A percentile compares a stretch with the other conserved stretches of the same genome.
These are phyloP conservation scores for Solanum medicagineum DNA, from an alignment of 257 asterid genomes.

Conservation along the genomic window DNA sequence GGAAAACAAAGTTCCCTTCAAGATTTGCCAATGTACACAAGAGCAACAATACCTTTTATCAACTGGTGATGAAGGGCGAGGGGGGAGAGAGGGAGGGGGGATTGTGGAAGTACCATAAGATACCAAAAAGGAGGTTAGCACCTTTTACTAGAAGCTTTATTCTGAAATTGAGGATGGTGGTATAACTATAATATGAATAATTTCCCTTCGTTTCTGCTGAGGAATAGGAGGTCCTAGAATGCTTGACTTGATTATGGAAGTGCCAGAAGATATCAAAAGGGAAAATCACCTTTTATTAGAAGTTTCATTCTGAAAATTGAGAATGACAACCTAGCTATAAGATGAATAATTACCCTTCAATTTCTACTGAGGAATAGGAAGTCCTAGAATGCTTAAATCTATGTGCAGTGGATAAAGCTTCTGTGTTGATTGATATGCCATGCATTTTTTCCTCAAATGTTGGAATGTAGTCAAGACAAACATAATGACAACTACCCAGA, in stretches of 20 bases:
- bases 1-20: not conserved
- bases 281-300: too few relatives aligned
- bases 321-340: not conserved
- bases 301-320: too few relatives aligned
- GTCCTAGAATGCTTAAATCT: not conserved
- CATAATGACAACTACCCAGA: not conserved
- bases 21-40: not conserved
- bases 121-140: not conserved
- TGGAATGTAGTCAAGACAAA: not conserved
- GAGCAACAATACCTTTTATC: too few relatives aligned
- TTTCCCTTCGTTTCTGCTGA: not conserved
- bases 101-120: not conserved
- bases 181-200: not conserved
- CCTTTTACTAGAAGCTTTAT: not conserved
- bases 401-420: not conserved
- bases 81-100: too few relatives aligned
- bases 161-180: not conserved
- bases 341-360: not conserved
- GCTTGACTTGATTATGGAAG: not conserved
- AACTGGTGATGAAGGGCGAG: too few relatives aligned
- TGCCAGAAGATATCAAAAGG: too few relatives aligned
- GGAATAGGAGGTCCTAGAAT: not conserved
- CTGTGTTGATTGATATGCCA: not conserved
- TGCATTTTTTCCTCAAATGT: not conserved
- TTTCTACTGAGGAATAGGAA: not conserved